Base-by-base conservation (phyloP, 1,284 basidiomycete species). In the Ganoderma boninense region DNA sequence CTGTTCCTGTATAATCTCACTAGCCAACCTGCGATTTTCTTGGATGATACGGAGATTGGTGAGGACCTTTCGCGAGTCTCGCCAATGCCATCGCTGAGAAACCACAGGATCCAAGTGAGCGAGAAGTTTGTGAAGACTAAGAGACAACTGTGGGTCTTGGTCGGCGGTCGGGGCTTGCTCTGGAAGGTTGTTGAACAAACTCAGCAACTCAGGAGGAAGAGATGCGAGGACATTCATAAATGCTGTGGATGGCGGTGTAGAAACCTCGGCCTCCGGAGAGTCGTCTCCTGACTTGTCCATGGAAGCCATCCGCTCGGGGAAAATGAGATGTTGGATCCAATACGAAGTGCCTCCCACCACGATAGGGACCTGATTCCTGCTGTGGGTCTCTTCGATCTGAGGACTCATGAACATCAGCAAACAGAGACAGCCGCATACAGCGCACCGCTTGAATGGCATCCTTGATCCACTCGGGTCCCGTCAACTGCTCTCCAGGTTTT, bases 321-420 rank as follows among this genome's bases (percentile, higher is more conserved):
- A 97, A 11, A 95, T 81, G 52, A 97, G 87, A 80, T 99, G 96
- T 79, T 99, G 97, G 26, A 98, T 92, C 90, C 98, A 99, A 80
- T 99, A 99, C 20, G 95, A 92, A 0, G 97, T 99, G 8, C 97
- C 97, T 3, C 97, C 97, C 61, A 97, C 97, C 4, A 98, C 84
- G 67, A 99, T 94, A 0, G 97, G 97, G 8, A 98, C 81, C 67
- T 92, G 84, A 1, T 86, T 81, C 76, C 86, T 83, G 43, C 74
- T 74, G 74, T 93, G 89, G 18, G 92, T 90, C 64, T 91, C 88
- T 40, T 91, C 85, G 54, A 95, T 94, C 94, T 96, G 77, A 16
- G 1, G 2, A 26, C 23, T 4, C 60, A 43, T 62, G 5, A 42
- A 43, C 38, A 6, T n/a, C 64, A 32, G 57, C 20, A 32, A 46